phyloP scores from a whole-genome alignment of 2,329 filamentous ascomycete genomes.

The Trichoderma cornu-damae region DNA sequence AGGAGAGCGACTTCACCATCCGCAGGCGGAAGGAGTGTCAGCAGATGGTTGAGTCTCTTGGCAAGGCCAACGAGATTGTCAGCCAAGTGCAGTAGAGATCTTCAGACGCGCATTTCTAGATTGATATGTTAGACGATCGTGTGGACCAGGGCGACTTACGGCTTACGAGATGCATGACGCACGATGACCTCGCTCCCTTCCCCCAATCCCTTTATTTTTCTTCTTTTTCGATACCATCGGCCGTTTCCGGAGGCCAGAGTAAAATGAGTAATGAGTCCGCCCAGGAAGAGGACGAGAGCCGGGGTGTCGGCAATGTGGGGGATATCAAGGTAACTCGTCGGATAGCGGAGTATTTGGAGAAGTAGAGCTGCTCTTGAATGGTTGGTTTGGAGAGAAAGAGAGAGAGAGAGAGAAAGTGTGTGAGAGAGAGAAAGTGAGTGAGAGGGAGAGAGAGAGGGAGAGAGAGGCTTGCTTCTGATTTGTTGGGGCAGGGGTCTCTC shows the following conservation, averaged over 20 bases:
- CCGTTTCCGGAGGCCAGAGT: conserved; percentile 33
- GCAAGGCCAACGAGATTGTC: conserved; percentile 91
- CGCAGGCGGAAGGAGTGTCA: conserved; percentile 95
- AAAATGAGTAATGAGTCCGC: conserved; percentile 31
- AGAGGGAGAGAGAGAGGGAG: too few species aligned
- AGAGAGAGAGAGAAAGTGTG: too few species aligned
- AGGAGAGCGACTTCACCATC: conserved; percentile 96
- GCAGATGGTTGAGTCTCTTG: conserved; percentile 95
- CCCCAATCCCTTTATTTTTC: conserved; percentile 9
- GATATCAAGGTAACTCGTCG: conserved; percentile 13
- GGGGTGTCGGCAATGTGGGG: conserved; percentile 17
- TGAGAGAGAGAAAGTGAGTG: too few species aligned
- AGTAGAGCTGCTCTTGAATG: not conserved
- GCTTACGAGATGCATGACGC: conserved; percentile 18
- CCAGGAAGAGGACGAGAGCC: conserved; percentile 23
- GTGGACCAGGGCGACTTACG: conserved; percentile 8
- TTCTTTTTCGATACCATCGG: conserved; percentile 38
- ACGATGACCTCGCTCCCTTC: conserved; percentile 8
- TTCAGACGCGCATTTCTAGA: conserved; percentile 7
- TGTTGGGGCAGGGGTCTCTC: conserved; percentile 5
- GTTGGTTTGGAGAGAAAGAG: too few species aligned
- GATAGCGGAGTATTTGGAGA: conserved; percentile 15
- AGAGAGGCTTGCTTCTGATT: not conserved
- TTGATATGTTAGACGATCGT: conserved; percentile 13
- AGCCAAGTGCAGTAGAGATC: conserved; percentile 61